phyloP scores from a whole-genome alignment of 2,329 filamentous ascomycete genomes.

The Aureobasidium sp. region DNA sequence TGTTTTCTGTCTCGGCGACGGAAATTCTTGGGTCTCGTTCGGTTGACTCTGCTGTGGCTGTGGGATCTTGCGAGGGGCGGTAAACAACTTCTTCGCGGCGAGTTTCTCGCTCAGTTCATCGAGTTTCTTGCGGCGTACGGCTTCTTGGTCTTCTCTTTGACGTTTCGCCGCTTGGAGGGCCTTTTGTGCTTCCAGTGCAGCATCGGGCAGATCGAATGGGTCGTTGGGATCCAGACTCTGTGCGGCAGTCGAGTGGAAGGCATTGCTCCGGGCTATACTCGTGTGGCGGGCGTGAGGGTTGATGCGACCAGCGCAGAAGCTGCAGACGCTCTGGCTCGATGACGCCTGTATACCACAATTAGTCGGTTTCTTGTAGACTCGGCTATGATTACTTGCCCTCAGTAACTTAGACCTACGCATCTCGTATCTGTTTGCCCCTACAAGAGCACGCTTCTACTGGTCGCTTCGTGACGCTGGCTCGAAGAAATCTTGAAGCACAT shows the following conservation, averaged over 20 bases:
- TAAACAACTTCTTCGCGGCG: background rate
- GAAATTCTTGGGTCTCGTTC: too few relatives aligned
- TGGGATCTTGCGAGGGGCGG: background rate
- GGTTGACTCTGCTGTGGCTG: background rate
- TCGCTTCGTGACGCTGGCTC: background rate
- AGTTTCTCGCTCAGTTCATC: background rate
- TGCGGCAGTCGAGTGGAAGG: background rate
- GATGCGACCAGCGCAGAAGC: conserved; percentile 9
- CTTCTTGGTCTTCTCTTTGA: background rate
- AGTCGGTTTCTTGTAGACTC: background rate
- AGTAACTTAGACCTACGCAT: conserved; percentile 10
- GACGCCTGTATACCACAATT: background rate
- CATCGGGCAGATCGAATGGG: background rate
- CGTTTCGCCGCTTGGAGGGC: background rate
- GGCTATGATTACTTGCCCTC: background rate
- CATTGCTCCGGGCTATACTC: background rate
- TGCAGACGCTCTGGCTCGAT: conserved; percentile 12
- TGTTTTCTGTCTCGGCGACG: too few relatives aligned
- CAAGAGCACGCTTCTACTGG: too few relatives aligned
- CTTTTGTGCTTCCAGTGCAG: background rate
- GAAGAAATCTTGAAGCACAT: conserved; percentile 1
- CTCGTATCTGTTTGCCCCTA: background rate
- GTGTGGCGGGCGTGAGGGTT: background rate
- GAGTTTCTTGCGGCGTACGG: background rate
- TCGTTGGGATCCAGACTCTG: background rate